Conservation (phyloP, 2,329 filamentous ascomycete species). For the Cercospora zeae-maydis region DNA sequence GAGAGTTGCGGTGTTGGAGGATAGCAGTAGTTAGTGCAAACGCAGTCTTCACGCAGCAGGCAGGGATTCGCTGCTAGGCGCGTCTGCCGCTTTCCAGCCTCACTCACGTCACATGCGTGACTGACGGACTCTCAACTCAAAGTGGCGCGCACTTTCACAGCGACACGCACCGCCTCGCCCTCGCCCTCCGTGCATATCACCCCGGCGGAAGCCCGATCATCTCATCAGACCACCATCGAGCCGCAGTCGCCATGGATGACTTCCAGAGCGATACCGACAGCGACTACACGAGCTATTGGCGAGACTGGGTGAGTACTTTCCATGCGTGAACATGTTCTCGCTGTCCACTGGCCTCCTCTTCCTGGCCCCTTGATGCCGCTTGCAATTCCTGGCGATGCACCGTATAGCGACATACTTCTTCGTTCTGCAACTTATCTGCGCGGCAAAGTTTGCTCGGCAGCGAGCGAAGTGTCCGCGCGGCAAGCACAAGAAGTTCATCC, state of each 20-base stretch:
- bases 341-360: not conserved
- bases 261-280: conserved; percentile 97
- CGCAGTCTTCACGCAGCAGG: not conserved
- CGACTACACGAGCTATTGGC: conserved; percentile 99
- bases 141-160: not conserved
- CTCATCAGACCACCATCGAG: not conserved
- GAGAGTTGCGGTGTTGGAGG: not conserved
- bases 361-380: not conserved
- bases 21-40: not conserved
- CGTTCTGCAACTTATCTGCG: not conserved
- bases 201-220: not conserved
- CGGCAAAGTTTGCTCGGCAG: not conserved
- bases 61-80: not conserved
- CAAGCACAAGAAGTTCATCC: not conserved
- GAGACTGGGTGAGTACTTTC: conserved; percentile 76
- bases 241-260: conserved; percentile 71
- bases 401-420: not conserved
- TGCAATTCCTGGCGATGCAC: not conserved
- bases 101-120: not conserved
- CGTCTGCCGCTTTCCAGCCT: not conserved
- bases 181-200: not conserved
- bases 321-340: not conserved
- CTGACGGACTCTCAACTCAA: not conserved
- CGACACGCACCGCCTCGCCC: not conserved
- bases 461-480: not conserved